A percentile compares a stretch with the other conserved stretches of the same genome.
Conservation (phyloP, 352 stramenopile species). For the Pilasporangium apinafurcum region DNA sequence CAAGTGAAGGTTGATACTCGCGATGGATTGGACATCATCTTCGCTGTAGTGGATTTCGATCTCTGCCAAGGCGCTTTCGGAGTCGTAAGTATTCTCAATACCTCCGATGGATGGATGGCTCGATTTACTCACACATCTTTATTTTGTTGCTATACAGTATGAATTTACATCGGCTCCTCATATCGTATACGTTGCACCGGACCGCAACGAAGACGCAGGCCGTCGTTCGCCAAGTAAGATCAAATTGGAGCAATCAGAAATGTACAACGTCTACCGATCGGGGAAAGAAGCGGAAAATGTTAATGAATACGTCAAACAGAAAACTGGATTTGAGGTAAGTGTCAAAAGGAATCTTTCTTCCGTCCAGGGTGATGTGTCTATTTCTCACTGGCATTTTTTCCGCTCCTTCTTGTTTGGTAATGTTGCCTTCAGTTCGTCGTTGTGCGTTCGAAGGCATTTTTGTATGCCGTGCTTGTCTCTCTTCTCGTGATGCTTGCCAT, state of each 20-base stretch:
- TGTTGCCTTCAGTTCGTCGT: conserved; percentile 36
- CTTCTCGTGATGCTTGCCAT: conserved; percentile 27
- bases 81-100: conserved; percentile 19
- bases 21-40: conserved; percentile 74
- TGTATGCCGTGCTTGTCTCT: conserved; percentile 37
- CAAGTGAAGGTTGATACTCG: conserved; percentile 69
- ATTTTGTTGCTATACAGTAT: conserved; percentile 24
- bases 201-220: conserved; percentile 44
- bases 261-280: conserved; percentile 78
- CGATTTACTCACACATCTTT: neutral
- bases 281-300: conserved; percentile 70
- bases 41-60: conserved; percentile 74
- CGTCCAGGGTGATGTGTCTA: no score
- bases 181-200: conserved; percentile 65
- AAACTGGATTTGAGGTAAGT: conserved; percentile 76
- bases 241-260: conserved; percentile 37
- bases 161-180: conserved; percentile 77
- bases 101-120: neutral
- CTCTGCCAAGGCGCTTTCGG: conserved; percentile 59
- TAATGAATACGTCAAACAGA: conserved; percentile 66
- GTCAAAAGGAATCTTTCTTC: no score
- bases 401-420: neutral
- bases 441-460: conserved; percentile 60
- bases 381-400: neutral
- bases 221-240: conserved; percentile 45